A percentile compares a stretch with the other conserved stretches of the same genome.
phyloP scores from a whole-genome alignment of 176 grass and related monocot species.

The sorghum (Sorghum bicolor) region DNA sequence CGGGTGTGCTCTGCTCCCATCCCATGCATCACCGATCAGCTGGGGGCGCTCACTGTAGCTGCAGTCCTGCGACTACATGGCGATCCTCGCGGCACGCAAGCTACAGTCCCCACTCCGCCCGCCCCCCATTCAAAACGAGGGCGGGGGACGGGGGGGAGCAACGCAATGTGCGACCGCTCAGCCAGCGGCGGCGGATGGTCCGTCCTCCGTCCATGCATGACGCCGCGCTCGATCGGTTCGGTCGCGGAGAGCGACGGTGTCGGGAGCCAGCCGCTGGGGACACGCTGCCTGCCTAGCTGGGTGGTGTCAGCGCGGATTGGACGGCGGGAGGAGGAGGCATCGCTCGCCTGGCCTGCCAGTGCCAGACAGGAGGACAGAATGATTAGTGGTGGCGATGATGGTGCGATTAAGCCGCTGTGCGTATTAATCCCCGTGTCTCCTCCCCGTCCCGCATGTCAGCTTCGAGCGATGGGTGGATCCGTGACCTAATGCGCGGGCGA shows the following conservation, averaged over 20 bases:
- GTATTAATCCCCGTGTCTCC: slow-evolving; percentile 33
- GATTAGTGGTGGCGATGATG: slow-evolving; percentile 27
- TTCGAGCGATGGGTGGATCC: background rate
- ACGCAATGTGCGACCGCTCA: slow-evolving; percentile 6
- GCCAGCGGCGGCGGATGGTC: background rate
- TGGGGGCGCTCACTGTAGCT: background rate
- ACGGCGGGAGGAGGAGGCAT: background rate
- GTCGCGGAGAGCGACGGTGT: slow-evolving; percentile 43
- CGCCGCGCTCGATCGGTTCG: background rate
- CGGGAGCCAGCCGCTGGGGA: slow-evolving; percentile 29
- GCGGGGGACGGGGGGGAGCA: background rate
- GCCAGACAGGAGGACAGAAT: slow-evolving; percentile 41
- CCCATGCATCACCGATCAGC: background rate
- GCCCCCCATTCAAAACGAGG: background rate
- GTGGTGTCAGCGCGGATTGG: slow-evolving; percentile 1
- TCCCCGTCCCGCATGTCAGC: slow-evolving; percentile 8
- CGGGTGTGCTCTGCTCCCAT: background rate
- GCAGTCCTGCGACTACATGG: background rate
- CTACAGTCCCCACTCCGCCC: background rate
- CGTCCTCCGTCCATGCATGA: background rate
- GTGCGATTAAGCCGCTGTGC: background rate
- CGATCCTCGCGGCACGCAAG: background rate
- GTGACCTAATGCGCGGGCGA: background rate
- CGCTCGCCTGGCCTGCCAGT: background rate
- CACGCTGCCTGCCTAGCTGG: slow-evolving; percentile 24